These are phyloP conservation scores for Ophiocordyceps unilateralis DNA, from an alignment of 2,329 filamentous ascomycete genomes.

Conservation along the genomic window DNA sequence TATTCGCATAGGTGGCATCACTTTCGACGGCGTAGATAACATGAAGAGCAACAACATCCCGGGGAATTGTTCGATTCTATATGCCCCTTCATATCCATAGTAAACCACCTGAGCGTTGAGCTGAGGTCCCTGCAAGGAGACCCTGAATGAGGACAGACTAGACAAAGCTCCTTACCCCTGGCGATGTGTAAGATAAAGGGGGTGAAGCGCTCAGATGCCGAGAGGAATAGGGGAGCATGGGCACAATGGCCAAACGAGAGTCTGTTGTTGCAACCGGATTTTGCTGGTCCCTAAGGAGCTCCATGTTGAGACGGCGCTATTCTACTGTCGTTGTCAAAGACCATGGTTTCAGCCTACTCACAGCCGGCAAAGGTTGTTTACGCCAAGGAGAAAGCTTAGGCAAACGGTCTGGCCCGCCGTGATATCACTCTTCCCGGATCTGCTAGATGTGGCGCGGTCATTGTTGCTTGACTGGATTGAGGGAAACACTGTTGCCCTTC, in stretches of 20 bases:
- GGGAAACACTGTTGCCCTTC: too few species aligned
- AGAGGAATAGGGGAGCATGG: background rate
- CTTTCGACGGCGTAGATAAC: too few species aligned
- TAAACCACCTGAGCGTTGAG: too few species aligned
- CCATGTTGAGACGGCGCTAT: background rate
- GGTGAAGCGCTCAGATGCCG: background rate
- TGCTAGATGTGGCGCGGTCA: too few species aligned
- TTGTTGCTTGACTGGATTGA: too few species aligned
- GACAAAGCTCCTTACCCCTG: background rate
- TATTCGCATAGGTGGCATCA: too few species aligned
- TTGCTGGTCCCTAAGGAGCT: background rate
- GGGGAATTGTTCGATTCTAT: too few species aligned
- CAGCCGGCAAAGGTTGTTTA: background rate
- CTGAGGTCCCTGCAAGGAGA: too few species aligned
- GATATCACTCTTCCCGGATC: background rate
- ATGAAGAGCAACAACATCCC: too few species aligned
- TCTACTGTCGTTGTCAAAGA: background rate
- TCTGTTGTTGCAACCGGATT: background rate
- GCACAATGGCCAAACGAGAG: background rate
- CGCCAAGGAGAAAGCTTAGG: background rate
- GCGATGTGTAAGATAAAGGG: background rate
- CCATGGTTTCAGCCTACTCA: background rate
- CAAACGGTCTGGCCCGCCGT: background rate
- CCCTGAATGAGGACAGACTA: too few species aligned
- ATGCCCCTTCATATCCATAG: too few species aligned